Evolutionary conservation across 495 filamentous ascomycete species (phyloP).

Genomic region (Aspergillus indologenus): DNA sequence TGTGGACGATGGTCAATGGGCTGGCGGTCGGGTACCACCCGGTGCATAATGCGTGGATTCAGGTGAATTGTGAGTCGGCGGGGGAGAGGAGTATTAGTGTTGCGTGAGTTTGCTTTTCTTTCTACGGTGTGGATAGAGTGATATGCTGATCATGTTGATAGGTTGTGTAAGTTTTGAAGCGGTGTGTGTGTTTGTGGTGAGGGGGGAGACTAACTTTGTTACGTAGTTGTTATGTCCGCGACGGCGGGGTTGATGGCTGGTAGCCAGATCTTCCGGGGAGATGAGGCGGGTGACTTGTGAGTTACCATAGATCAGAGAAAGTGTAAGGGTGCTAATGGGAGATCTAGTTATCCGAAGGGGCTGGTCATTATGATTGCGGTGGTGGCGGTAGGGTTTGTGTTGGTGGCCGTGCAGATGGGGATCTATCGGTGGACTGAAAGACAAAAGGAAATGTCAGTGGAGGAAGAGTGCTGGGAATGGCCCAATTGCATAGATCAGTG

Average conservation of each 20-base stretch:
- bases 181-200: background rate
- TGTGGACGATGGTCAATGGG: conserved; percentile 32
- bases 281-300: conserved; percentile 16
- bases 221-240: conserved; percentile 29
- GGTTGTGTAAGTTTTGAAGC: conserved; percentile 32
- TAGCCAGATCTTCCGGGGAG: conserved; percentile 29
- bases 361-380: conserved; percentile 26
- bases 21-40: conserved; percentile 36
- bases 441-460: background rate
- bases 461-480: too few relatives aligned
- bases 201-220: conserved; percentile 4
- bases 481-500: too few relatives aligned
- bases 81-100: conserved; percentile 31
- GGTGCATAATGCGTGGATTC: conserved; percentile 36
- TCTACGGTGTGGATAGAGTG: background rate
- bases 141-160: conserved; percentile 2
- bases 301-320: too few relatives aligned
- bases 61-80: conserved; percentile 25
- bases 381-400: conserved; percentile 14
- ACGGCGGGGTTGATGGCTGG: conserved; percentile 31
- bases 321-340: background rate
- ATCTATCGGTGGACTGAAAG: background rate
- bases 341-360: conserved; percentile 22
- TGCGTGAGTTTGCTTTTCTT: conserved; percentile 22
- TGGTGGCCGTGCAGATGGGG: conserved; percentile 6